A percentile compares a stretch with the other conserved stretches of the same genome.
Conservation (phyloP, 2,329 filamentous ascomycete species). For the Neurospora sp. region DNA sequence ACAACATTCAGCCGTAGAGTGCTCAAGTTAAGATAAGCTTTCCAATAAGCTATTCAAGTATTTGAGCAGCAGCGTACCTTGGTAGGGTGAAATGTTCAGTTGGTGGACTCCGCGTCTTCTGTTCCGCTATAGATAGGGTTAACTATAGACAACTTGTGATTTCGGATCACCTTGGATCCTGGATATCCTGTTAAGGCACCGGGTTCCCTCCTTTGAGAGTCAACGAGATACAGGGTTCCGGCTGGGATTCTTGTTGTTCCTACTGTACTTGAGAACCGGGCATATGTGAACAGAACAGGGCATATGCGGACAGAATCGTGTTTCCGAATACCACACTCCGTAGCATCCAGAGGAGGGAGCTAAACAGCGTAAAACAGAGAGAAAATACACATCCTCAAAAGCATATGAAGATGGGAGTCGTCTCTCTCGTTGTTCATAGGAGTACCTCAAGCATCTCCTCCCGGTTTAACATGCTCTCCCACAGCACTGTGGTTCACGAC, state of each 20-base stretch:
- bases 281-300: background rate
- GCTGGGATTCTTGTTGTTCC: background rate
- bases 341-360: background rate
- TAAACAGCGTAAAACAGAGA: background rate
- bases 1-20: background rate
- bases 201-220: background rate
- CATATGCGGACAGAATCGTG: background rate
- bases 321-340: background rate
- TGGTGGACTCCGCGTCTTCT: background rate
- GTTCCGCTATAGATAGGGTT: background rate
- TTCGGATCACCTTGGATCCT: background rate
- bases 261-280: background rate
- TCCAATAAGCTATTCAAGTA: background rate
- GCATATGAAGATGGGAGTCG: background rate
- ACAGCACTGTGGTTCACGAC: background rate
- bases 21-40: background rate
- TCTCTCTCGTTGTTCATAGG: background rate
- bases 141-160: background rate
- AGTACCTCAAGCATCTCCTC: background rate
- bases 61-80: background rate
- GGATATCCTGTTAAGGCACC: background rate
- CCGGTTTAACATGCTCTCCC: background rate
- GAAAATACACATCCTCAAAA: background rate
- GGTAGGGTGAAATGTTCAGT: background rate
- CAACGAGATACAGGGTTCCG: background rate